phyloP scores from a whole-genome alignment of 1,284 basidiomycete genomes.

The Malassezia globosa region DNA sequence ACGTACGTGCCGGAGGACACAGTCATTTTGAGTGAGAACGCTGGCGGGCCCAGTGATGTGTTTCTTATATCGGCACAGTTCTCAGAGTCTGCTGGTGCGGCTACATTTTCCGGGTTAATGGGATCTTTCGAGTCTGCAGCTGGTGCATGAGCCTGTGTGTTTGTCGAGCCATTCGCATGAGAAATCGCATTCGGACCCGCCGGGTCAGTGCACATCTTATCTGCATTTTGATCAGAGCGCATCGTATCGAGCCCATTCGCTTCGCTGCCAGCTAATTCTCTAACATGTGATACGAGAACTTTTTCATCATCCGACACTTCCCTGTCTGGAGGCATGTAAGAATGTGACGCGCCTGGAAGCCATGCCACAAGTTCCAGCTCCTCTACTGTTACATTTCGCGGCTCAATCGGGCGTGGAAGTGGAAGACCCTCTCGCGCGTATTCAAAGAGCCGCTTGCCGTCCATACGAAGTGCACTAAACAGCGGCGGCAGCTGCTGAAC shows the following conservation, averaged over 20 bases:
- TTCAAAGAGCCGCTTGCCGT: conserved; percentile 87
- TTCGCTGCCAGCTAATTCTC: conserved; percentile 27
- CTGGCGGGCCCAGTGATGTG: background rate
- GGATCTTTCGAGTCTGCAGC: conserved; percentile 2
- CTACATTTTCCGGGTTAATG: conserved; percentile 6
- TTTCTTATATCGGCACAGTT: no score
- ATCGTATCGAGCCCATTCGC: conserved; percentile 14
- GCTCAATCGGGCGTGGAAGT: conserved; percentile 80
- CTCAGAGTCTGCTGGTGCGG: background rate
- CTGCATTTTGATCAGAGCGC: conserved; percentile 15
- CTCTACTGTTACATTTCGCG: conserved; percentile 71
- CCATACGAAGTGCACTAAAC: conserved; percentile 97
- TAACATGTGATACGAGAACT: conserved; percentile 29
- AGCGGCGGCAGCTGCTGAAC: conserved; percentile 60
- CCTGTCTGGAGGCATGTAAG: conserved; percentile 27
- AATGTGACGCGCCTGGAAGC: conserved; percentile 24
- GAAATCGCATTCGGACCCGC: no score
- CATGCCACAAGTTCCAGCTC: conserved; percentile 57
- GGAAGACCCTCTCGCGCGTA: conserved; percentile 83
- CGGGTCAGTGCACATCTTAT: background rate
- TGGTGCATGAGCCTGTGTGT: no score
- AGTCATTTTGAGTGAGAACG: conserved; percentile 34
- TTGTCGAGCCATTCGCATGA: no score
- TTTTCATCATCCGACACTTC: conserved; percentile 36
- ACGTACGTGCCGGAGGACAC: conserved; percentile 46